Percentiles rank a stretch among this genome's conserved stretches.
Evolutionary conservation across 345 rosid species (phyloP).

Genomic region (Salix caprea): DNA sequence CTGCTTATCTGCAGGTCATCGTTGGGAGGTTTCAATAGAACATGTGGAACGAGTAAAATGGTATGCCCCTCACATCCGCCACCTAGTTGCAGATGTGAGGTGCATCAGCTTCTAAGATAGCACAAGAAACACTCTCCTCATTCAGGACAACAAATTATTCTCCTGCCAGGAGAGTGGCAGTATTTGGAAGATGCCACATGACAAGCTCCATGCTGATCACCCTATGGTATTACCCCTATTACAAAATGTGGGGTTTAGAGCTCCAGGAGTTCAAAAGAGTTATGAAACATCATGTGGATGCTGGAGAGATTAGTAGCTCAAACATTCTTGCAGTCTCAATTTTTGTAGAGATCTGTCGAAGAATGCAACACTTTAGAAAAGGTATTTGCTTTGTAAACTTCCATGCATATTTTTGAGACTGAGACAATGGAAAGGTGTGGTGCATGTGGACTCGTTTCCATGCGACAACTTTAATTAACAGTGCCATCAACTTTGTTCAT

Average conservation of each 20-base stretch:
- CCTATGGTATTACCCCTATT: not conserved
- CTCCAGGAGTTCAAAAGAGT: not conserved
- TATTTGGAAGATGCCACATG: not conserved
- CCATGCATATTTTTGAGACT: no score
- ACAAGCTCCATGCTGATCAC: not conserved
- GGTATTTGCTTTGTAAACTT: no score
- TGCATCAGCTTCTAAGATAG: constrained; percentile 36
- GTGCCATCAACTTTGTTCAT: no score
- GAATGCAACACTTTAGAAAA: no score
- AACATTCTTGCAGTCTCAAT: no score
- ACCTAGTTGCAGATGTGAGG: constrained; percentile 78
- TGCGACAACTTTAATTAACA: not conserved
- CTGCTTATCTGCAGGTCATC: constrained; percentile 45
- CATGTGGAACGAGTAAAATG: constrained; percentile 89
- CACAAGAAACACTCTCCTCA: not conserved
- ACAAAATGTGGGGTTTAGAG: not conserved
- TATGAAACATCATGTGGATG: no score
- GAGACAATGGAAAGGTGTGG: no score
- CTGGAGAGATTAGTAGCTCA: no score
- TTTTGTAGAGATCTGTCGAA: no score
- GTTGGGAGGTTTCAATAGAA: constrained; percentile 66
- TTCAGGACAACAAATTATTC: not conserved
- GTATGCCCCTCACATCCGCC: constrained; percentile 92
- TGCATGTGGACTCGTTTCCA: not conserved
- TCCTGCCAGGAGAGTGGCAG: not conserved